phyloP scores from a whole-genome alignment of 805 yeast species.

The Ogataea angusta region DNA sequence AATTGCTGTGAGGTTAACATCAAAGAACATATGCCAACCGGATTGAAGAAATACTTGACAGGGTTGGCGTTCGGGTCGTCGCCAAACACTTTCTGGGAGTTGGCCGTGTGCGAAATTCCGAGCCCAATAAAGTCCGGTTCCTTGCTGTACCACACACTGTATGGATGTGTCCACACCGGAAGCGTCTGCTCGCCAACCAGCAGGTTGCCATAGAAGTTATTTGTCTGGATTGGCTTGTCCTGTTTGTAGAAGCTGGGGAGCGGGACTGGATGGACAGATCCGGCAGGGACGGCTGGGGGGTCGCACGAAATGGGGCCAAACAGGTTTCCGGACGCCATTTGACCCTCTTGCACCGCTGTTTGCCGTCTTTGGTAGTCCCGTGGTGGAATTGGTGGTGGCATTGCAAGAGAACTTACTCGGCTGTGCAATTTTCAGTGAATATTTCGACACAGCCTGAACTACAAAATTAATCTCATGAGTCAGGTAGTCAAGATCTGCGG shows the following conservation, averaged over 20 bases:
- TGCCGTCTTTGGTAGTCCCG: slow-evolving; percentile 20
- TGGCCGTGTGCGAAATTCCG: slow-evolving; percentile 62
- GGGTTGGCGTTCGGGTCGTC: slow-evolving; percentile 50
- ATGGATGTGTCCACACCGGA: slow-evolving; percentile 82
- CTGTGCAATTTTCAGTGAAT: slow-evolving; percentile 7
- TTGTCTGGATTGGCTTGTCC: slow-evolving; percentile 61
- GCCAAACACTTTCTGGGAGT: slow-evolving; percentile 64
- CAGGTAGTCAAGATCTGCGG: slow-evolving; percentile 87
- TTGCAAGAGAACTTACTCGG: background rate
- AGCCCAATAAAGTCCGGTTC: slow-evolving; percentile 48
- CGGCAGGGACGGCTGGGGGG: slow-evolving; percentile 20
- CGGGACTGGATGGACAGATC: slow-evolving; percentile 59
- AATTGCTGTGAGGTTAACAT: slow-evolving; percentile 48
- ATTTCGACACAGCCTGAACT: background rate
- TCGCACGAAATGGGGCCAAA: slow-evolving; percentile 18
- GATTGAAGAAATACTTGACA: slow-evolving; percentile 56
- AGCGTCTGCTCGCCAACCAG: slow-evolving; percentile 61
- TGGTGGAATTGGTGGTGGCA: slow-evolving; percentile 26
- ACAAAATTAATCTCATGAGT: slow-evolving; percentile 1
- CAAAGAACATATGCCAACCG: slow-evolving; percentile 64
- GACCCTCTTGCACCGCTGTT: background rate
- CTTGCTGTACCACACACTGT: slow-evolving; percentile 62
- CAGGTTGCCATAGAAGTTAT: slow-evolving; percentile 75
- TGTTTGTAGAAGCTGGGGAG: slow-evolving; percentile 42
- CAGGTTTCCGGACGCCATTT: slow-evolving; percentile 15